Conservation (phyloP, 2,329 filamentous ascomycete species). For the Colletotrichum chlorophyti region DNA sequence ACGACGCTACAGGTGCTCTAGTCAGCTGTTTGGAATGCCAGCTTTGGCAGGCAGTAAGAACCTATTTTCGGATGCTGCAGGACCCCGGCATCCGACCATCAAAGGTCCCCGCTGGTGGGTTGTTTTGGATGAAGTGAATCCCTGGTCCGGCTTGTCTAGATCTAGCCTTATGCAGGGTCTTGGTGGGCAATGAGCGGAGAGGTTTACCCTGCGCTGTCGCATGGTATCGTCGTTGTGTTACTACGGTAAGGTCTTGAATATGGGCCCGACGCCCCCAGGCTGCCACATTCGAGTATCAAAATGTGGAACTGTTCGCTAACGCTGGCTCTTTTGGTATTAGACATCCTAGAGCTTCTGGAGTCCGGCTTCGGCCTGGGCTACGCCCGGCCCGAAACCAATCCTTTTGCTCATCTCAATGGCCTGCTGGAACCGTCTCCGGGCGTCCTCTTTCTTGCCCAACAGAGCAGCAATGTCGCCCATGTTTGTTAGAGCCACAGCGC, state of each 20-base stretch:
- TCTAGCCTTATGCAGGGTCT: conserved; percentile 24
- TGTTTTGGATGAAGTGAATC: not conserved
- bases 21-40: not conserved
- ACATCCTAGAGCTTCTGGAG: conserved; percentile 38
- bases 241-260: not conserved
- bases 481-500: conserved; percentile 84
- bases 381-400: conserved; percentile 58
- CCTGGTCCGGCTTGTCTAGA: not conserved
- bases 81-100: not conserved
- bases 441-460: conserved; percentile 69
- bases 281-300: too few species aligned
- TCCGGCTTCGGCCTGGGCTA: conserved; percentile 59
- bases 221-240: not conserved
- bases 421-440: conserved; percentile 72
- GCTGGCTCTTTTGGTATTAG: not conserved
- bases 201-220: not conserved
- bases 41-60: not conserved
- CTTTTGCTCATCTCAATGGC: conserved; percentile 67
- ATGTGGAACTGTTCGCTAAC: too few species aligned
- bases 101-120: not conserved
- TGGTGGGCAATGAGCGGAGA: not conserved
- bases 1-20: not conserved
- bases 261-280: not conserved
- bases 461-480: conserved; percentile 84
- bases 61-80: conserved; percentile 3